Conservation (phyloP, 2,329 filamentous ascomycete species). For the Fusarium miscanthi region DNA sequence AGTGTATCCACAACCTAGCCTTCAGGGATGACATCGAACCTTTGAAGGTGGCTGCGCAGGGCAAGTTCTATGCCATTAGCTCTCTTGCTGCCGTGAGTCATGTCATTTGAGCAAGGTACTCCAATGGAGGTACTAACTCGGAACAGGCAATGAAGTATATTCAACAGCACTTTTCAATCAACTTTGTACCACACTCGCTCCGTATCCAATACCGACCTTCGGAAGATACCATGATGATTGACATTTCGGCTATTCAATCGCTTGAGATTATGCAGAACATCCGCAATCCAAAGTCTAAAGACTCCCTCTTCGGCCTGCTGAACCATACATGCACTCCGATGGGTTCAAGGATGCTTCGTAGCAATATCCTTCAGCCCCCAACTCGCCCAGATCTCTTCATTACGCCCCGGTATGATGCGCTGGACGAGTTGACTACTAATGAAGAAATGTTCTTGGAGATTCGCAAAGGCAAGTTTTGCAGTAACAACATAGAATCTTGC, state of each 20-base stretch:
- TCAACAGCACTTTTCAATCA: conserved; percentile 73
- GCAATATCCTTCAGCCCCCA: conserved; percentile 88
- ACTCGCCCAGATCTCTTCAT: conserved; percentile 75
- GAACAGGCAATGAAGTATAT: conserved; percentile 82
- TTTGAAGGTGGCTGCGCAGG: conserved; percentile 80
- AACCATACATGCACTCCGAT: conserved; percentile 90
- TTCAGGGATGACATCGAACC: conserved; percentile 83
- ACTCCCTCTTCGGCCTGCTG: conserved; percentile 85
- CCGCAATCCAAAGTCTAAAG: conserved; percentile 79
- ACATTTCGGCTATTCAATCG: conserved; percentile 85
- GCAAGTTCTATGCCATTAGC: conserved; percentile 88
- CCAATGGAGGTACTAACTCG: neutral
- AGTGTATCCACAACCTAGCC: conserved; percentile 82
- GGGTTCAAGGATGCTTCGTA: conserved; percentile 84
- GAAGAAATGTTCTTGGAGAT: conserved; percentile 87
- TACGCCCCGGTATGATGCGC: conserved; percentile 78
- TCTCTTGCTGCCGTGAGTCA: conserved; percentile 82
- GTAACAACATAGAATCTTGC: accelerated
- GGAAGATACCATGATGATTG: conserved; percentile 95
- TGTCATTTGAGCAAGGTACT: accelerated
- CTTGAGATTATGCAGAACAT: conserved; percentile 92
- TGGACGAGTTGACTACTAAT: conserved; percentile 83
- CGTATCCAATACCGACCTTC: conserved; percentile 88
- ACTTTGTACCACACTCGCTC: conserved; percentile 82
- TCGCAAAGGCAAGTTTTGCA: conserved; percentile 67